A percentile compares a stretch with the other conserved stretches of the same genome.
Conservation (phyloP, 192 early-diverging fungal species). For the Entomortierella lignicola region DNA sequence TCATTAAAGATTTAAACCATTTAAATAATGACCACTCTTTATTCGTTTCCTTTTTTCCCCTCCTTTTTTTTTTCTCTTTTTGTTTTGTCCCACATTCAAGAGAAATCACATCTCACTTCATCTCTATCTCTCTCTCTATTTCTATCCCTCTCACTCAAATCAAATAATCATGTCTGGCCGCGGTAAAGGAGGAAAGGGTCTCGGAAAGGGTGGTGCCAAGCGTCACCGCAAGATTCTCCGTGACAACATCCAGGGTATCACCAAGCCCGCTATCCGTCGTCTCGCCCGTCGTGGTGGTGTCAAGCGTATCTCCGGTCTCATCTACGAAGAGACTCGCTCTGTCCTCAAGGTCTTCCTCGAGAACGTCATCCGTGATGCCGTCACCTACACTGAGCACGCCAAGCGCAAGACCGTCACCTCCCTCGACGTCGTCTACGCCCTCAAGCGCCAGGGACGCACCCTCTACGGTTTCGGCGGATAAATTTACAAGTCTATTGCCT, state of each 20-base stretch:
- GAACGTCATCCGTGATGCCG: constrained; percentile 98
- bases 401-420: constrained; percentile 99
- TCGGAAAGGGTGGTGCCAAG: constrained; percentile 99
- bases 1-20: no score
- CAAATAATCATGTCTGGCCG: constrained; percentile 88
- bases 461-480: constrained; percentile 79
- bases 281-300: constrained; percentile 99
- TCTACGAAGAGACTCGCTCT: constrained; percentile 98
- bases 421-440: constrained; percentile 97
- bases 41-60: background rate
- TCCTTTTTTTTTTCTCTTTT: constrained; percentile 6
- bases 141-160: constrained; percentile 5
- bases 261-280: constrained; percentile 99
- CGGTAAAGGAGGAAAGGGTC: constrained; percentile 99
- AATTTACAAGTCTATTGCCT: constrained; percentile 11
- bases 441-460: constrained; percentile 97
- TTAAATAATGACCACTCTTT: no score
- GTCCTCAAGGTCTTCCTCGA: constrained; percentile 99
- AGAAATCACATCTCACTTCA: no score
- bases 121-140: background rate
- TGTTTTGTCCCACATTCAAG: background rate
- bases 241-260: constrained; percentile 98
- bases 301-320: constrained; percentile 99
- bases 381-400: constrained; percentile 99
- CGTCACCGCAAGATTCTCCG: constrained; percentile 99